Base-by-base conservation (phyloP, 176 grass and related monocot genomes). In the Dactylis glomerata region DNA sequence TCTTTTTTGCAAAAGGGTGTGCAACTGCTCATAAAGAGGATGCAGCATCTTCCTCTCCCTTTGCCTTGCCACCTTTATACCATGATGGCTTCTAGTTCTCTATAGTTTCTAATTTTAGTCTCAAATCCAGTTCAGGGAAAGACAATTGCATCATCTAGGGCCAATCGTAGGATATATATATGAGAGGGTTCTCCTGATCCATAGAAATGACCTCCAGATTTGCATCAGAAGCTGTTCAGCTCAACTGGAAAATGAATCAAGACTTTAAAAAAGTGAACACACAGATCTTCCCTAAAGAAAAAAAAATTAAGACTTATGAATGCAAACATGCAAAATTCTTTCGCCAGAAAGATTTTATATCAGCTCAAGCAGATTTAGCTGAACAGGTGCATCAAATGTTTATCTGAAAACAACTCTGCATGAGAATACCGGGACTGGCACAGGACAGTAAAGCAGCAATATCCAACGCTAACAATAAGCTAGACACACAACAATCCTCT, bases 1-100 rank as follows among this genome's bases (percentile, higher is more conserved):
- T 84, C 68, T 47, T 84, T 81, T 90, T 91, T 51, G 26, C 76
- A 37, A 83, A 84, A 89, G 45, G 32, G 28, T 79, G n/a, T 74
- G 73, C 62, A 72, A 17, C 68, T 72, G 16, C 45, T 50, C 44
- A 56, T 49, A 85, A 85, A 89, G 84, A 68, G 56, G 36, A 41
- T 49, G 45, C 16, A 68, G 68, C 84, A 87, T 87, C 88, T 90
- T 86, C 26, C n/a, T 12, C 0, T 3, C 40, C 46, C 67, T 87
- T 75, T 75, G 37, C 50, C 9, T 86, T 75, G 46, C 50, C 9
- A 79, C 40, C 34, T 73, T 79, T 83, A 68, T 75, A 80, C 68
- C 30, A 42, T 61, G 51, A 10, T 15, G 37, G 73, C 66, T 79
- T 77, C 88, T 19, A 83, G 54, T 73, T 86, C 33, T 44, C 58